Evolutionary conservation across 23 red algal genomes (phyloP).

Genomic region (Gracilariopsis chorda): DNA sequence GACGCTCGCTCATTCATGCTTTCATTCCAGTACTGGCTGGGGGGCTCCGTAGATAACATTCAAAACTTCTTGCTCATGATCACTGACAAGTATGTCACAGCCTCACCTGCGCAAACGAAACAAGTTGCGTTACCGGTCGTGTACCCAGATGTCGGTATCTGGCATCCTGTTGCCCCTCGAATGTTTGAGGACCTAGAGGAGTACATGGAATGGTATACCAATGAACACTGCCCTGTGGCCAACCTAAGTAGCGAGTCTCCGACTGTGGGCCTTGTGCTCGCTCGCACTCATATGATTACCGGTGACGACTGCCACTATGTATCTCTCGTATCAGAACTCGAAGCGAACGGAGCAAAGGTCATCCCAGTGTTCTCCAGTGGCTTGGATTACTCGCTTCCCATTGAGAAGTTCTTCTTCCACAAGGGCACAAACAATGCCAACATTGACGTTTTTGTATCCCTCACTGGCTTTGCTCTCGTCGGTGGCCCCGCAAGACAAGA

Average conservation of each 20-base stretch:
- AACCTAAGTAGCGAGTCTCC: slow-evolving; percentile 62
- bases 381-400: slow-evolving; percentile 88
- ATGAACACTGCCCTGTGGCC: slow-evolving; percentile 74
- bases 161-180: slow-evolving; percentile 92
- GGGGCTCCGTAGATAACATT: slow-evolving; percentile 88
- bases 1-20: slow-evolving; percentile 98
- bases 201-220: slow-evolving; percentile 91
- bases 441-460: slow-evolving; percentile 90
- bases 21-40: slow-evolving; percentile 99
- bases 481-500: slow-evolving; percentile 97
- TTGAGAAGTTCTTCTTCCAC: slow-evolving; percentile 94
- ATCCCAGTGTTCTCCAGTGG: slow-evolving; percentile 97
- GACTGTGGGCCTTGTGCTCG: slow-evolving; percentile 83
- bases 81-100: slow-evolving; percentile 87
- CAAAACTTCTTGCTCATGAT: slow-evolving; percentile 99
- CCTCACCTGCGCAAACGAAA: slow-evolving; percentile 7
- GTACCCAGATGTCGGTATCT: slow-evolving; percentile 97
- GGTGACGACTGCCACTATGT: slow-evolving; percentile 99
- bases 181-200: slow-evolving; percentile 96
- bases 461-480: slow-evolving; percentile 98
- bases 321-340: slow-evolving; percentile 87
- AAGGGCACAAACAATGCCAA: slow-evolving; percentile 63
- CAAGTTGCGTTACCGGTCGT: slow-evolving; percentile 76
- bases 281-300: slow-evolving; percentile 96
- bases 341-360: slow-evolving; percentile 86